Evolutionary conservation across 805 yeast genomes (phyloP), one percentile per base, ranked within the genome.

Genomic region (Candida montana): DNA sequence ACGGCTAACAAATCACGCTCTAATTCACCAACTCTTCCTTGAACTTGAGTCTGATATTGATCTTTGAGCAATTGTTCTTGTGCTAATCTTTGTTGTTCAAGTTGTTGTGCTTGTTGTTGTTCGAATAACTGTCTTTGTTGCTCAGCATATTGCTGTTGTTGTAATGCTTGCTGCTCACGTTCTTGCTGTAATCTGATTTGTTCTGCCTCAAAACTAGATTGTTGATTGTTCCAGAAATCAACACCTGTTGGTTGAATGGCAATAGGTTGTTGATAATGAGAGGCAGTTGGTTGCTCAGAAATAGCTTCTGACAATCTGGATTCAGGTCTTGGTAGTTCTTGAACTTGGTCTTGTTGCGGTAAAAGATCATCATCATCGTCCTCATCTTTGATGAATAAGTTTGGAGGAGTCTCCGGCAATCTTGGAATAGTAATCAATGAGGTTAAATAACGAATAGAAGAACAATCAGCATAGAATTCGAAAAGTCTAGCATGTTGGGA

Each of bases 391-490:
- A 46, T 38, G 28, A 52, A 50, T 13, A 66, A 47, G 37, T 62
- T 49, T 31, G 72, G 71, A 6, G 72, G 54, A 3, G 49, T 48
- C 15, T 54, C 63, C 52, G 71, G 70, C 27, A 67, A 46, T 49
- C 63, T 63, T 38, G 96, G 96, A 49, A 86, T 79, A 2, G 88
- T 81, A 35, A 90, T 82, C 58, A 90, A 72, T 28, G 90, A 76
- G 2, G 95, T 79, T 55, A 90, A 71, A 54, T 81, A 87, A 58
- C 83, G 83, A 47, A 91, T 77, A 0, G 91, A 77, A 7, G 91
- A 83, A 59, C 96, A 88, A 54, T 90, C 96, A 20, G 91, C 85
- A 64, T 86, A 91, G 52, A 91, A 88, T 52, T 86, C 91, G 56
- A 79, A 78, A 39, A 91, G 65, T 39, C 83, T 68, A 40, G 74